Evolutionary conservation across 2,329 filamentous ascomycete genomes (phyloP), one percentile per base, ranked within the genome.

Genomic region (Beauveria pseudobassiana): DNA sequence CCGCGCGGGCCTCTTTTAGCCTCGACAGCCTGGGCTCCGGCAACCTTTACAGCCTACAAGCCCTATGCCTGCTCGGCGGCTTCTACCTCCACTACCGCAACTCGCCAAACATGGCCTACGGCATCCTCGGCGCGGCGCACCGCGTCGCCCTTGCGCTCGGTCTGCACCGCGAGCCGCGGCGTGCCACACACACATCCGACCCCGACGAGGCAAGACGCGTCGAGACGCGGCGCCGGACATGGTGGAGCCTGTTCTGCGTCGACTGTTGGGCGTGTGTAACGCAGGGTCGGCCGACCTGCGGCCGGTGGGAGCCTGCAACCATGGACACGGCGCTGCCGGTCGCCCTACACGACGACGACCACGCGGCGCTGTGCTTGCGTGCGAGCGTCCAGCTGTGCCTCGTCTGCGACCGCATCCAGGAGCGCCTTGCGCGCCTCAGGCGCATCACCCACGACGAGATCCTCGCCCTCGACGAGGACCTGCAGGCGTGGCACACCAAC

Each of bases 81-180:
- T 89, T 86, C 74, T 92, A 92, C 70, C 82, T 91, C 61, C 89
- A 91, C 72, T 91, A 91, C 69, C 84, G 89, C 67, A 90, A 90
- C 73, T 81, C 87, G 22, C 88, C 88, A 1, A 91, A 91, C 69
- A 87, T 91, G 77, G 89, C 88, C 18, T 89, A 90, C 69, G 85
- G 87, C 26, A 78, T 91, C 10, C 82, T 89, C 68, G 88, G 88
- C 20, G 87, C 87, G 3, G 85, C 87, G 3, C 79, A 90, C 61
- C 80, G 88, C 60, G 89, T 91, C 82, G 88, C 88, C n/a, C 88
- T 85, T 63, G 86, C 87, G 1, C 78, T 91, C 30, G 88, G 88
- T 1, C 74, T 91, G 18, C 88, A 91, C 71, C 81, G 87, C 57
- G 88, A 91, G 74, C 68, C 69, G 26, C 62, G 18, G 28, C 63